Evolutionary conservation across 257 asterid species (phyloP), one percentile per base, ranked within the genome.

Genomic region (Primulina eburnea): DNA sequence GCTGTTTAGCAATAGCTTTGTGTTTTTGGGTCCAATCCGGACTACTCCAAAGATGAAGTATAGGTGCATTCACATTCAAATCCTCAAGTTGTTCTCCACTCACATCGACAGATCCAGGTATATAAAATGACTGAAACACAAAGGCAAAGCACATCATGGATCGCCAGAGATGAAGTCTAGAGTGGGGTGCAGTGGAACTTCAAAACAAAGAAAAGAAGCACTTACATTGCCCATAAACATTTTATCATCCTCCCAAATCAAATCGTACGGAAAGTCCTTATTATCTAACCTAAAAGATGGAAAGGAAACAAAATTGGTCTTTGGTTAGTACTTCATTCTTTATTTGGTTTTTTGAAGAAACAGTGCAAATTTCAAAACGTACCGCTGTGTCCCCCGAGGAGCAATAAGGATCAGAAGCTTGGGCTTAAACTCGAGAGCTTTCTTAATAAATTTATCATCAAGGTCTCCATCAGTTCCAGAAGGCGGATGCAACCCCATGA

Each of bases 401-500:
- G 82, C 95, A 43, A 94, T 88, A 37, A 94, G 96, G 79, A 94
- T 84, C 60, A 94, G 78, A 65, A 94, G 90, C 81, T 94, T 94
- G 14, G 99, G 99, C 71, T 82, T 91, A 78, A 94, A 94, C 79
- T 80, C 76, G 17, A 91, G 97, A 57, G 99, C 99, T 83, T 91
- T 91, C 60, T 80, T 74, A 61, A 94, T 81, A 79, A 94, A 91
- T 72, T 65, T 74, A 67, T 88, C 86, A 37, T 97, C 99, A 71
- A 88, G 97, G 55, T 71, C 60, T 64, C 90, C 96, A 65, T 88
- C 76, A 62, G 85, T 80, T 60, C 99, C 97, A 77, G 87, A 94
- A 32, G 99, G 97, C 59, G 99, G 99, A 81, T 94, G 91, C 80
- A 94, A 75, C 73, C 99, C 97, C 89, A 94, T 91, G 75, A 94